Evolutionary conservation across 306 rosid genomes (phyloP), one percentile per base, ranked within the genome.

Genomic region (Geum urbanum): DNA sequence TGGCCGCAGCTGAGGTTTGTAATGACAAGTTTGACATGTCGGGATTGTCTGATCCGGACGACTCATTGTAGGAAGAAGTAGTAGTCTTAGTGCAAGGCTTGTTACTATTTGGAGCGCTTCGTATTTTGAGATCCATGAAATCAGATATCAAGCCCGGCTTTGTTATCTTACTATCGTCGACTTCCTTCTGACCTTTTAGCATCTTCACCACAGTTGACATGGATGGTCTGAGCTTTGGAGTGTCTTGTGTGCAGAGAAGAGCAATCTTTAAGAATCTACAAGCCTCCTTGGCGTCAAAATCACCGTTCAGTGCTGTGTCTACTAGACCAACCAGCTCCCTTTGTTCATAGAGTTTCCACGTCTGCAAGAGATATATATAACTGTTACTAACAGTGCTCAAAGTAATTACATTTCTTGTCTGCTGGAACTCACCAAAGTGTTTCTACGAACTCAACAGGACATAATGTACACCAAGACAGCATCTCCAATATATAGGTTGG

Each of bases 241-340:
- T 59, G 76, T 91, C 96, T 71, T 95, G 99, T 6, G 99, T 91
- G 85, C 99, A 95, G 47, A 95, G 91, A 69, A 95, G 96, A 63
- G 88, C 91, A 57, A 95, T 84, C 81, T 86, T 91, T 66, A 95
- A 85, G 76, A 88, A 79, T 4, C 77, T 77, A 75, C 92, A 83
- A 5, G 97, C 99, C 83, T 91, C 87, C 86, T 86, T 97, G 0
- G 81, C 91, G 1, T 95, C 96, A 7, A 91, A 95, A 27, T 91
- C 76, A 0, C 92, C 96, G 0, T 89, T 56, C 58, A 95, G 67
- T n/a, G 91, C 68, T 64, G 62, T 46, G 66, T 91, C 99, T 55
- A 89, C 77, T 39, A 95, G 80, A 12, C 24, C 84, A 2, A 91
- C 87, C 65, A 91, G 78, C 81, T 79, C 95, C 69, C 72, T 85